These are phyloP conservation scores for Trichoderma simmonsii DNA, from an alignment of 2,329 filamentous ascomycete genomes.

Conservation along the genomic window DNA sequence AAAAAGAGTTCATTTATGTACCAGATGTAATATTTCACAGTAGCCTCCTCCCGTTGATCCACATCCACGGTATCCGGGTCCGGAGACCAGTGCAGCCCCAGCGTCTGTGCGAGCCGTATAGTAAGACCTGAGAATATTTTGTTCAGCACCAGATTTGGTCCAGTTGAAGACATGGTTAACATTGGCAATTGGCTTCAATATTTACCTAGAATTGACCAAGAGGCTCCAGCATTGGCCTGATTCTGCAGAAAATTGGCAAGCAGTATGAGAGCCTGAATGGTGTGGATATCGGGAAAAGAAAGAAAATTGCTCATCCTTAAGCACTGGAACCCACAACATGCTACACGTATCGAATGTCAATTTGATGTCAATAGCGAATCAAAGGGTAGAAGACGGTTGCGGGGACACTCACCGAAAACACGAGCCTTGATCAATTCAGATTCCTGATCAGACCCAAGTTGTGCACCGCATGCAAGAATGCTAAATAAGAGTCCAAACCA, in stretches of 20 bases:
- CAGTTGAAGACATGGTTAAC: neutral
- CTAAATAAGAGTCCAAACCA: neutral
- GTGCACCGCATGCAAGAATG: neutral
- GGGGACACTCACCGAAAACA: neutral
- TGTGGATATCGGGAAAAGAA: neutral
- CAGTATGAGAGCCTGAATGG: constrained; percentile 1
- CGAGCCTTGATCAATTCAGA: neutral
- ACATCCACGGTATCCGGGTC: neutral
- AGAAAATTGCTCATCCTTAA: neutral
- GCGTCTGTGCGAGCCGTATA: neutral
- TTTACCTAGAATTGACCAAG: constrained; percentile 6
- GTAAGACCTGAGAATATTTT: neutral
- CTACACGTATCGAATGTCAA: neutral
- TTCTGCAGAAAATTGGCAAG: neutral
- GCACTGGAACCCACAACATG: neutral
- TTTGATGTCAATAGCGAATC: neutral
- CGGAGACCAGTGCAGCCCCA: neutral
- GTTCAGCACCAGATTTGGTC: neutral
- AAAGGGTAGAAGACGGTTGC: neutral
- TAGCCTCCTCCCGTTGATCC: neutral
- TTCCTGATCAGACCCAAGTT: neutral
- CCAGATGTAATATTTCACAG: constrained; percentile 3
- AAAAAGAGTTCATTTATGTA: neutral
- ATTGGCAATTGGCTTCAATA: neutral
- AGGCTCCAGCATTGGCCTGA: neutral